These are phyloP conservation scores for Laguncularia racemosa DNA, from an alignment of 345 rosid genomes.

Conservation along the genomic window DNA sequence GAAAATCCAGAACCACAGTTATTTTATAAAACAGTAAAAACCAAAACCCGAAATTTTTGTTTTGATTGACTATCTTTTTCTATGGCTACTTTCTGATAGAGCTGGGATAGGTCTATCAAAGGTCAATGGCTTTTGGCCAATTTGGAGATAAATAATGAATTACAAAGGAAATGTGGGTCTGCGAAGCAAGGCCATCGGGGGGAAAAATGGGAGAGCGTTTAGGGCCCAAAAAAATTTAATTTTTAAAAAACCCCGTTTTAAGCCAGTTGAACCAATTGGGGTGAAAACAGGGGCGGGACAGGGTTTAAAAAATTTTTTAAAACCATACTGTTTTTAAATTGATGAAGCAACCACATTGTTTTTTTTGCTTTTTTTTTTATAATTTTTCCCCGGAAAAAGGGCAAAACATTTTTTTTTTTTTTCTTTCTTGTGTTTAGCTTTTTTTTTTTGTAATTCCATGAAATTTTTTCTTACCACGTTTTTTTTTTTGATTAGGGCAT, in stretches of 20 bases:
- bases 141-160: constrained; percentile 21
- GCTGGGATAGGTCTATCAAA: constrained; percentile 23
- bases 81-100: constrained; percentile 11
- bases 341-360: not conserved
- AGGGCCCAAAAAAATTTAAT: constrained; percentile 54
- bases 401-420: no score
- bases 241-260: constrained; percentile 57
- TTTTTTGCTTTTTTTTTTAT: not conserved
- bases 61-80: constrained; percentile 1
- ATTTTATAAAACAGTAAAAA: constrained; percentile 40
- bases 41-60: not conserved
- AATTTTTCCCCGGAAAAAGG: no score
- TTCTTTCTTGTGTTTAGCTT: no score
- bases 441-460: no score
- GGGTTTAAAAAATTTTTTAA: constrained; percentile 39
- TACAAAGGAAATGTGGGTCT: constrained; percentile 21
- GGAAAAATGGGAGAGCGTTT: constrained; percentile 40
- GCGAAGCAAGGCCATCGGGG: constrained; percentile 29
- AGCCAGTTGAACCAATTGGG: constrained; percentile 41
- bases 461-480: no score
- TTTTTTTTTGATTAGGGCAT: no score
- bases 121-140: constrained; percentile 17
- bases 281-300: constrained; percentile 42
- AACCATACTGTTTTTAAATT: constrained; percentile 1
- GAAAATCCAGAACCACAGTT: constrained; percentile 34